These are phyloP conservation scores for Aegle marmelos DNA, from an alignment of 345 rosid species.

Conservation along the genomic window DNA sequence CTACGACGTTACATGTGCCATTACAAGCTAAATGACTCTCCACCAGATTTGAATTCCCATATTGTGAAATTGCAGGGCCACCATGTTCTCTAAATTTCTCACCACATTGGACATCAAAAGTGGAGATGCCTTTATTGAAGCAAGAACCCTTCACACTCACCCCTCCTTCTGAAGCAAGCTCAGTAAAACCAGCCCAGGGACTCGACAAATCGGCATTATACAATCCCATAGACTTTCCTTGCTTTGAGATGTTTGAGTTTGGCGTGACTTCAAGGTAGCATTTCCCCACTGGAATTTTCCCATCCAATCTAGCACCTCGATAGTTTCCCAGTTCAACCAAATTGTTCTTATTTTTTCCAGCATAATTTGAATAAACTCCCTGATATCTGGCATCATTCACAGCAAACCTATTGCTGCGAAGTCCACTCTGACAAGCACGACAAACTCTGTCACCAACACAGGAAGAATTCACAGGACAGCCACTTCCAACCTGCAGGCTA, in stretches of 20 bases:
- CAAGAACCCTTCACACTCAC: neutral
- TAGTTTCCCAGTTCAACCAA: slow-evolving; percentile 2
- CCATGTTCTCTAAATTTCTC: neutral
- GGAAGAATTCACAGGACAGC: slow-evolving; percentile 13
- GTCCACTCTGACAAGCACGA: slow-evolving; percentile 10
- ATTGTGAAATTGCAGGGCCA: neutral
- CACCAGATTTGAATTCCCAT: slow-evolving; percentile 6
- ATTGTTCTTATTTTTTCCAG: slow-evolving; percentile 12
- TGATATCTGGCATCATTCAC: slow-evolving; percentile 11
- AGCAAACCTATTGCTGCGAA: slow-evolving; percentile 6
- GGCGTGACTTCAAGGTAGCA: slow-evolving; percentile 12
- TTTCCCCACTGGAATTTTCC: slow-evolving; percentile 12
- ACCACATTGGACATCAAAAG: neutral
- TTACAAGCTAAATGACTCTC: slow-evolving; percentile 16
- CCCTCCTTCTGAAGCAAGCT: neutral
- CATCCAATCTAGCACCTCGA: slow-evolving; percentile 13
- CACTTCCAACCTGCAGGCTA: slow-evolving; percentile 3
- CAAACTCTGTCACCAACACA: neutral
- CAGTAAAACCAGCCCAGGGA: neutral
- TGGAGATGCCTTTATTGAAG: neutral
- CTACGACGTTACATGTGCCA: neutral
- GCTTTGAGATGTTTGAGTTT: slow-evolving; percentile 19
- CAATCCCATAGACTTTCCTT: slow-evolving; percentile 13
- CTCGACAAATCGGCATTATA: neutral
- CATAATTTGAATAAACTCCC: slow-evolving; percentile 1